Percentiles rank a stretch among this genome's conserved stretches.
These are phyloP conservation scores for Ceratocystis ficicola DNA, from an alignment of 2,329 filamentous ascomycete species.

Conservation along the genomic window DNA sequence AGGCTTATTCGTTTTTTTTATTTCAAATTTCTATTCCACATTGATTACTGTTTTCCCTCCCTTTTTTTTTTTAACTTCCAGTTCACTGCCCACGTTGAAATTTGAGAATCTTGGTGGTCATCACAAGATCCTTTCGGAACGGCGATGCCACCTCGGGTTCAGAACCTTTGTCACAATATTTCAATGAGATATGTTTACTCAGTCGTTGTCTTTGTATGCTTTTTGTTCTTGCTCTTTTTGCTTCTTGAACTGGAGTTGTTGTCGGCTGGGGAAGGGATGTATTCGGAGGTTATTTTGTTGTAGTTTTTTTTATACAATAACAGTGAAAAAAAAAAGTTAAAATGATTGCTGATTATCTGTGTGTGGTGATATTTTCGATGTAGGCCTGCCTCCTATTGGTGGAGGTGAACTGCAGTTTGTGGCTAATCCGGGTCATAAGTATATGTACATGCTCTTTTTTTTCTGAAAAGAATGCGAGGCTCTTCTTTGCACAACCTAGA, in stretches of 20 bases:
- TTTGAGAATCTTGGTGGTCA: constrained; percentile 1
- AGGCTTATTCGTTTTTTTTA: not conserved
- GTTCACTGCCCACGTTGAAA: not conserved
- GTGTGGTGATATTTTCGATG: not conserved
- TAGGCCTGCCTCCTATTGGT: not conserved
- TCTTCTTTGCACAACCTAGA: not conserved
- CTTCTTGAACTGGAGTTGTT: constrained; percentile 6
- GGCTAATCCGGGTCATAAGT: constrained; percentile 10
- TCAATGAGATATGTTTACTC: not conserved
- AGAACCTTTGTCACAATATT: not conserved
- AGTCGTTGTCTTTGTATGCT: not conserved
- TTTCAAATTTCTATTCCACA: constrained; percentile 5
- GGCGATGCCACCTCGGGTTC: not conserved
- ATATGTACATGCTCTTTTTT: not conserved
- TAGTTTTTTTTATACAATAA: constrained; percentile 9
- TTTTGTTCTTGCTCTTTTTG: not conserved
- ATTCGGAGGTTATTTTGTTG: not conserved
- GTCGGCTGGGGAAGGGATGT: not conserved
- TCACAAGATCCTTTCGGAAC: not conserved
- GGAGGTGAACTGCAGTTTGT: not conserved
- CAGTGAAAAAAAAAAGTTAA: not conserved
- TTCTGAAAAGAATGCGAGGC: not conserved
- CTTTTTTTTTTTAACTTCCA: constrained; percentile 7
- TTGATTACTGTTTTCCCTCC: not conserved
- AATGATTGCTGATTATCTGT: not conserved